Conservation (phyloP, 2,329 filamentous ascomycete genomes). For the Sarocladium brachiariae region DNA sequence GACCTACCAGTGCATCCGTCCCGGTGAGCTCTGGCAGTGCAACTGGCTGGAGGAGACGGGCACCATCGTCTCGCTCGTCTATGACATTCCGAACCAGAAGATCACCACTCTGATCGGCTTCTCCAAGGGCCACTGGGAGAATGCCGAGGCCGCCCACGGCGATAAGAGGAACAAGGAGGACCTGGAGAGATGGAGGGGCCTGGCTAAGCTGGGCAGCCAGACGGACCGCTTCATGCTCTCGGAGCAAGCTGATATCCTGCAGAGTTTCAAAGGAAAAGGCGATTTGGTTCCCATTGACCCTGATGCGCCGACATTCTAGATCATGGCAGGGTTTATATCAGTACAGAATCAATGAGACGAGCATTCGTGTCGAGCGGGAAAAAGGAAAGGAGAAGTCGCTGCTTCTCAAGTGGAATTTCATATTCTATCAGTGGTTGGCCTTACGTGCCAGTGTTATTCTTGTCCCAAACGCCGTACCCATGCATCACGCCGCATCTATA, state of each 20-base stretch:
- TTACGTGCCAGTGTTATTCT: slow-evolving; percentile 3
- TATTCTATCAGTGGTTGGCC: background rate
- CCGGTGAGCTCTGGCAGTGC: slow-evolving; percentile 52
- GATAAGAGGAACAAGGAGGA: slow-evolving; percentile 47
- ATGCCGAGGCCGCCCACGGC: slow-evolving; percentile 41
- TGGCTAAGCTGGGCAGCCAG: slow-evolving; percentile 43
- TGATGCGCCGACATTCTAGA: slow-evolving; percentile 14
- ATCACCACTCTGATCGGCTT: slow-evolving; percentile 49
- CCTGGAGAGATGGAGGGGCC: slow-evolving; percentile 42
- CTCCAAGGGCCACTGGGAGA: slow-evolving; percentile 49
- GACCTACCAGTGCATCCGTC: slow-evolving; percentile 50
- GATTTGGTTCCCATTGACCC: slow-evolving; percentile 36
- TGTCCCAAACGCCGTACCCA: slow-evolving; percentile 16
- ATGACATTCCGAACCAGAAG: slow-evolving; percentile 41
- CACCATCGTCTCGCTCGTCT: slow-evolving; percentile 48
- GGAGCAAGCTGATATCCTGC: slow-evolving; percentile 45
- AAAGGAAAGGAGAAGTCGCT: no score
- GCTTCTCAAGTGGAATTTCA: background rate
- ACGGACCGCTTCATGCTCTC: slow-evolving; percentile 42
- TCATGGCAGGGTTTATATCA: background rate
- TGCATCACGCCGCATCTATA: background rate
- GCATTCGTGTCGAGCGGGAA: background rate
- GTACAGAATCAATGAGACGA: background rate
- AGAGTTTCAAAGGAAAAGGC: slow-evolving; percentile 43
- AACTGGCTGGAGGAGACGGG: slow-evolving; percentile 57